phyloP scores from a whole-genome alignment of 495 filamentous ascomycete genomes.

The Podospora pseudocomata region DNA sequence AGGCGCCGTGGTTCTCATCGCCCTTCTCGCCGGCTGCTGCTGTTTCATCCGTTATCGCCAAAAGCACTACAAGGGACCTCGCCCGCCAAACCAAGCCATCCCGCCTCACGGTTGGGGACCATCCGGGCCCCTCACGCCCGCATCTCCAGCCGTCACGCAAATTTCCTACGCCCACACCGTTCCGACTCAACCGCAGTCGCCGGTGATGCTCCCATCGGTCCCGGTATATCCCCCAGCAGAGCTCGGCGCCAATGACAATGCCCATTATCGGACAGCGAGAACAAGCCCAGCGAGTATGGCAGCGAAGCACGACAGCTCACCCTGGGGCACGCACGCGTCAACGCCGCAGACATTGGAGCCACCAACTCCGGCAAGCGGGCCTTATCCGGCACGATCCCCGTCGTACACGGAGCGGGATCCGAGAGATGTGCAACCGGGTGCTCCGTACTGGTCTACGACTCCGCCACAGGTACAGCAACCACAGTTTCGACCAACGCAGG shows the following conservation, averaged over 20 bases:
- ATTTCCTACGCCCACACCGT: not conserved
- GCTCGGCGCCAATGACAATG: not conserved
- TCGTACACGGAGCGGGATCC: conserved; percentile 3
- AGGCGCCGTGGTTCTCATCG: conserved; percentile 3
- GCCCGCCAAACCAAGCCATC: not conserved
- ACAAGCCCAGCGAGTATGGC: not conserved
- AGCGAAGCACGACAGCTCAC: not conserved
- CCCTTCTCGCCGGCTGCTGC: conserved; percentile 8
- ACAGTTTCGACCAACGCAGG: not conserved
- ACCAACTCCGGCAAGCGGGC: not conserved
- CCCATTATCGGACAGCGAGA: not conserved
- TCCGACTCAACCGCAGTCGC: not conserved
- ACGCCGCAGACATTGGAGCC: not conserved
- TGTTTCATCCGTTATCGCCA: conserved; percentile 16
- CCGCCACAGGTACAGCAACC: not conserved
- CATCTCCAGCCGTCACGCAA: conserved; percentile 5
- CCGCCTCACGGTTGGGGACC: not conserved
- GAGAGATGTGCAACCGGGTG: not conserved
- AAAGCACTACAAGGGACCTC: conserved; percentile 16
- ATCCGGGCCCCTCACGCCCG: not conserved
- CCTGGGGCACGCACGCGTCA: not conserved
- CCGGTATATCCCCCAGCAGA: not conserved
- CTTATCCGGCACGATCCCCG: not conserved
- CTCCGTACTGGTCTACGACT: not conserved
- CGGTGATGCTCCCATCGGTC: not conserved